Evolutionary conservation across 495 filamentous ascomycete species (phyloP).

Genomic region (Trichoderma asperelloides): DNA sequence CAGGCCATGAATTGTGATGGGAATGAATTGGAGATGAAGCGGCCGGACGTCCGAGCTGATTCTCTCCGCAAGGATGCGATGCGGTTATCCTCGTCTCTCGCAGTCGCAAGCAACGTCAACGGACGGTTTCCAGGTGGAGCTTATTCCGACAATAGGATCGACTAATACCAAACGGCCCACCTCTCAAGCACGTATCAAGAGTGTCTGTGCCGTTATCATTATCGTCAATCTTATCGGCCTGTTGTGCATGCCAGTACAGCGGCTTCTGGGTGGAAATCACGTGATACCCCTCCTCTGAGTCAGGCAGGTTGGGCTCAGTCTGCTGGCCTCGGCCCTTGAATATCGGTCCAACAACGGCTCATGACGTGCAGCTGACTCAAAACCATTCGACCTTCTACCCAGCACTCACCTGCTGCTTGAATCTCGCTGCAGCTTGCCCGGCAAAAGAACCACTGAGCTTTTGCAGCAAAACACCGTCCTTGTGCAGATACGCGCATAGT

Average conservation of each 20-base stretch:
- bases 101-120: not conserved
- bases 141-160: not conserved
- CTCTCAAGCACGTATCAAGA: not conserved
- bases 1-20: not conserved
- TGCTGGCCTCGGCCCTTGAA: not conserved
- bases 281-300: not conserved
- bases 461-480: not conserved
- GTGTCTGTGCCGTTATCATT: not conserved
- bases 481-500: not conserved
- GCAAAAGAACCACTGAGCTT: not conserved
- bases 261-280: not conserved
- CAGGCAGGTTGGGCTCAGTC: not conserved
- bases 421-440: not conserved
- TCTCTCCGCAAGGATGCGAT: not conserved
- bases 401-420: not conserved
- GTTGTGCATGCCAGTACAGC: too few species aligned
- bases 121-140: not conserved
- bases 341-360: not conserved
- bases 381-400: not conserved
- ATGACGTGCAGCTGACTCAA: constrained; percentile 7
- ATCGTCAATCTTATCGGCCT: not conserved
- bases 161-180: not conserved
- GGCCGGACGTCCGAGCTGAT: not conserved
- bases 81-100: not conserved
- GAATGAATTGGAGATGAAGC: not conserved